A percentile compares a stretch with the other conserved stretches of the same genome.
Conservation (phyloP, 768 basidiomycete species). For the Cyclocybe aegerita region DNA sequence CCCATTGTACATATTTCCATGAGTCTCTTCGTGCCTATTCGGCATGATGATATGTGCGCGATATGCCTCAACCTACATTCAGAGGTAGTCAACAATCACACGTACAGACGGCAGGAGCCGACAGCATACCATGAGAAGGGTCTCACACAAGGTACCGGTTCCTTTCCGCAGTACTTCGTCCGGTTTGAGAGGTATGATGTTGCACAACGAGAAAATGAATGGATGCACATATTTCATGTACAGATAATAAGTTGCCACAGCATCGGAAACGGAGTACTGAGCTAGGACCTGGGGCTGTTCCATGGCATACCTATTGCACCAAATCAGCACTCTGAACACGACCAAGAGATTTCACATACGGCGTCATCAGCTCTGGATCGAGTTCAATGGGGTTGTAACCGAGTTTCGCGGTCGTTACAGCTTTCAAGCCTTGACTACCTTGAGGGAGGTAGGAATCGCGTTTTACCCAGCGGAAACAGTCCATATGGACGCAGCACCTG, state of each 20-base stretch:
- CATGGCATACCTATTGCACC: constrained; percentile 74
- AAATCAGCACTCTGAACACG: background rate
- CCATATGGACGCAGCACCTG: constrained; percentile 93
- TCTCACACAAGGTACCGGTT: constrained; percentile 95
- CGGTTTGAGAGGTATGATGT: constrained; percentile 95
- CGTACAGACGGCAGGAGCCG: too few relatives aligned
- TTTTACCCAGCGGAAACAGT: constrained; percentile 99
- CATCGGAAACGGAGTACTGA: constrained; percentile 99
- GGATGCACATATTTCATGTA: constrained; percentile 99
- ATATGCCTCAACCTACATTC: constrained; percentile 87
- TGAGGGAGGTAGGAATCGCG: constrained; percentile 98
- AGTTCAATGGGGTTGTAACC: constrained; percentile 97
- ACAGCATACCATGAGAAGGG: constrained; percentile 82
- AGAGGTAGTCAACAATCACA: background rate
- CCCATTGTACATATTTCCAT: constrained; percentile 92
- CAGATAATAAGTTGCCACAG: constrained; percentile 98
- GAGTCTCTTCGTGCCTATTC: constrained; percentile 91
- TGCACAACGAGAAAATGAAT: constrained; percentile 98
- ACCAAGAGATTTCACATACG: constrained; percentile 54
- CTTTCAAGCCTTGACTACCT: constrained; percentile 97
- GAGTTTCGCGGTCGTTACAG: constrained; percentile 93
- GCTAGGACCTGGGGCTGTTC: constrained; percentile 95
- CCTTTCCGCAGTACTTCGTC: constrained; percentile 97
- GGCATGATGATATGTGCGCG: constrained; percentile 94
- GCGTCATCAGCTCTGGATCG: constrained; percentile 99